Conservation (phyloP, 805 yeast species). For the Suhomyces sp. region DNA sequence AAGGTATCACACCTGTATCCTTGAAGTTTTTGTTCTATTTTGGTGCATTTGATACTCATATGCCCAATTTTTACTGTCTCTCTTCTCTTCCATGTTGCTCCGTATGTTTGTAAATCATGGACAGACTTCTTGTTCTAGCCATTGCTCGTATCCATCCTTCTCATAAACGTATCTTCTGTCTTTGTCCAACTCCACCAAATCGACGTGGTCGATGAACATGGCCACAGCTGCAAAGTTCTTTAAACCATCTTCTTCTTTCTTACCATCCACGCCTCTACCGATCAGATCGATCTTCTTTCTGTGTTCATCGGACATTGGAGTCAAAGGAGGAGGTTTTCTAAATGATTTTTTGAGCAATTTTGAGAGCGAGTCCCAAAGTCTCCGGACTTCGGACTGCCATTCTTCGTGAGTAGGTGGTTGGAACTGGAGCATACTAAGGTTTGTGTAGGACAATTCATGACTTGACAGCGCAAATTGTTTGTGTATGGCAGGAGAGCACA, state of each 20-base stretch:
- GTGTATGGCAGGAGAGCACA: conserved; percentile 29
- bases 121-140: conserved; percentile 79
- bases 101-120: conserved; percentile 58
- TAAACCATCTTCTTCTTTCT: conserved; percentile 57
- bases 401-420: conserved; percentile 57
- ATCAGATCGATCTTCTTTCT: conserved; percentile 65
- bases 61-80: no score
- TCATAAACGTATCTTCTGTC: conserved; percentile 54
- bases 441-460: conserved; percentile 27
- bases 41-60: no score
- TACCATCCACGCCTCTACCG: conserved; percentile 80
- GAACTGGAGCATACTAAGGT: conserved; percentile 22
- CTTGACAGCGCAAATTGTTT: conserved; percentile 18
- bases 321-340: conserved; percentile 73
- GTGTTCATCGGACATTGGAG: conserved; percentile 53
- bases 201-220: conserved; percentile 69
- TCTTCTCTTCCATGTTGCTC: neutral
- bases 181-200: conserved; percentile 60
- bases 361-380: conserved; percentile 65
- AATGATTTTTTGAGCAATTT: conserved; percentile 61
- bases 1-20: no score
- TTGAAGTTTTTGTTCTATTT: no score
- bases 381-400: conserved; percentile 62
- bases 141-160: conserved; percentile 55
- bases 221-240: conserved; percentile 70